Conservation (phyloP, 352 stramenopile genomes). For the Thalassiosira livingstoniorum region DNA sequence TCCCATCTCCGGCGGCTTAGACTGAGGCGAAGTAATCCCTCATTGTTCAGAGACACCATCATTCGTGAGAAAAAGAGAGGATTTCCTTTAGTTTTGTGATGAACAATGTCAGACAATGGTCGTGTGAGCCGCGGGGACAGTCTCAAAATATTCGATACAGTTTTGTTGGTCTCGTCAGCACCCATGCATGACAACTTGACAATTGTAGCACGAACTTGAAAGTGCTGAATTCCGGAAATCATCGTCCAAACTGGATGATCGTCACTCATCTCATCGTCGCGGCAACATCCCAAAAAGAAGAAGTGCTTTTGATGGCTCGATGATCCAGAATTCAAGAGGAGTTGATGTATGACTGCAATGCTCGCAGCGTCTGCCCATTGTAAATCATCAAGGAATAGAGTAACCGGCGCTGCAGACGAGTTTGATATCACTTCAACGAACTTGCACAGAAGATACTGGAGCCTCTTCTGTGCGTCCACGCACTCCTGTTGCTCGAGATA, state of each 20-base stretch:
- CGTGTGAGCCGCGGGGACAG: constrained; percentile 47
- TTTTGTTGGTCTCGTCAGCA: constrained; percentile 29
- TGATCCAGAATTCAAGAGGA: constrained; percentile 7
- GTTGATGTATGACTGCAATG: constrained; percentile 26
- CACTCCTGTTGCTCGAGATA: neutral
- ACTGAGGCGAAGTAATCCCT: constrained; percentile 24
- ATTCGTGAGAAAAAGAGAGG: constrained; percentile 39
- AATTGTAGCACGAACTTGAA: constrained; percentile 11
- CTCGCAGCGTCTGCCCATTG: constrained; percentile 22
- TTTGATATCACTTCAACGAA: constrained; percentile 31
- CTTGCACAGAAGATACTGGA: constrained; percentile 28
- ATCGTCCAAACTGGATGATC: constrained; percentile 34
- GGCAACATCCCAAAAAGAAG: constrained; percentile 40
- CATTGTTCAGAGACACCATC: constrained; percentile 32
- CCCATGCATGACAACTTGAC: constrained; percentile 35
- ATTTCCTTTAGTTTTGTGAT: constrained; percentile 56
- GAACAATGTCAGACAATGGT: constrained; percentile 36
- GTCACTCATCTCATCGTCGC: constrained; percentile 32
- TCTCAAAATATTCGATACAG: constrained; percentile 47
- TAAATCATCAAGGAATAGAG: constrained; percentile 14
- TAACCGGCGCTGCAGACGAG: constrained; percentile 10
- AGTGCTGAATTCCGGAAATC: constrained; percentile 10
- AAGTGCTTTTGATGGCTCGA: constrained; percentile 4
- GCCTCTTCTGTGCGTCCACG: constrained; percentile 27
- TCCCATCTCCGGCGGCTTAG: constrained; percentile 29